Evolutionary conservation across 805 yeast genomes (phyloP), one percentile per base, ranked within the genome.

Genomic region (Starmerella scarabaei): DNA sequence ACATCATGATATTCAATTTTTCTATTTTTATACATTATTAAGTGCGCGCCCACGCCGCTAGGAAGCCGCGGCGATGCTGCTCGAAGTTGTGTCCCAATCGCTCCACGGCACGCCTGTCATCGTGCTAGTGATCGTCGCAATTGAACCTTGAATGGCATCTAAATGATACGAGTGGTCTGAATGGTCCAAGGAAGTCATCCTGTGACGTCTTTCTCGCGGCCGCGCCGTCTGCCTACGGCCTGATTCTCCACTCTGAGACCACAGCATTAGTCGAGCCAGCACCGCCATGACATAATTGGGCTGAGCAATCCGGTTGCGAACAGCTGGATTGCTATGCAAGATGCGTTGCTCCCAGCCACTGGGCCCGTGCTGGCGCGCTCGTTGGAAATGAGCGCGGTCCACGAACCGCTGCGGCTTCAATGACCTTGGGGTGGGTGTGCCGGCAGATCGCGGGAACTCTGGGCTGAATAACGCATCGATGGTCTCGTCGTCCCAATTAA

Each of bases 381-480:
- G 44, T 33, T 9, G 21, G 18, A 41, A 37, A 26, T 35, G 35
- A 23, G 21, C 11, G 9, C 11, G 18, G 16, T 27, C 30, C 29
- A 15, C 8, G 20, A 30, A 30, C 12, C 27, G 27, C 12, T 12
- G 8, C n/a, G n/a, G n/a, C n/a, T n/a, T n/a, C n/a, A n/a, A n/a
- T n/a, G n/a, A n/a, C n/a, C n/a, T n/a, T n/a, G n/a, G n/a, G 11
- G 9, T 23, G 26, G 26, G 26, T 23, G 26, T 11, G 9, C 15
- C 31, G 8, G 31, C 7, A 6, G n/a, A 5, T n/a, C 15, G 17
- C 7, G 31, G 31, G 32, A 51, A 50, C 23, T 53, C 50, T 27
- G 46, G 50, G 19, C 61, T 58, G 35, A 59, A 54, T 8, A 62
- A 48, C 21, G 61, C 53, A 42, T 59, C 64, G 38, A 61, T 45